phyloP scores from a whole-genome alignment of 768 basidiomycete genomes.

The Coprinellus aureogranulatus region DNA sequence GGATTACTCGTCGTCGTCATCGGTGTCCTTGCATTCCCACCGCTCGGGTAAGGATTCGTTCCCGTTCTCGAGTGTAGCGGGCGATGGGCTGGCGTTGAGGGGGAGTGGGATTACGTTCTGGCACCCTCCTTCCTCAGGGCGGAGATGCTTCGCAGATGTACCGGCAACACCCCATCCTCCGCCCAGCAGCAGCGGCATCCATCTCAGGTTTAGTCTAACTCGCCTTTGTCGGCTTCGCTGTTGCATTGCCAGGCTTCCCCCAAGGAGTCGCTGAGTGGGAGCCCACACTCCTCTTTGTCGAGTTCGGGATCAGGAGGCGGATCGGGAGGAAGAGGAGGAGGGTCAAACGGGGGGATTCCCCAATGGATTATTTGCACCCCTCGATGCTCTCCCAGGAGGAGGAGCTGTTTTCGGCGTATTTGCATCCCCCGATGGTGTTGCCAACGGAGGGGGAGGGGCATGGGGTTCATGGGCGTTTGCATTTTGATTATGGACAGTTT shows the following conservation, averaged over 20 bases:
- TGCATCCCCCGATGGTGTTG: slow-evolving; percentile 46
- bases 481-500: slow-evolving; percentile 19
- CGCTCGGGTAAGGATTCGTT: no score
- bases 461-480: slow-evolving; percentile 25
- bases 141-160: slow-evolving; percentile 26
- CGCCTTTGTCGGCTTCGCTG: no score
- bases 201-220: no score
- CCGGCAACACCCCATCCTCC: background rate
- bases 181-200: no score
- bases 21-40: slow-evolving; percentile 55
- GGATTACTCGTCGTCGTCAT: slow-evolving; percentile 59
- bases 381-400: slow-evolving; percentile 69
- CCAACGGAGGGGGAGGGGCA: slow-evolving; percentile 15
- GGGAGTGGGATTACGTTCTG: slow-evolving; percentile 66
- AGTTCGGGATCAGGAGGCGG: no score
- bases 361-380: slow-evolving; percentile 75
- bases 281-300: background rate
- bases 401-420: slow-evolving; percentile 47
- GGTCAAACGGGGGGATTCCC: slow-evolving; percentile 66
- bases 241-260: no score
- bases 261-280: no score
- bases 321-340: no score
- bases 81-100: no score
- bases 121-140: slow-evolving; percentile 69
- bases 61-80: no score